Evolutionary conservation across 2,329 filamentous ascomycete genomes (phyloP), one percentile per base, ranked within the genome.

Genomic region (Calycina marina): DNA sequence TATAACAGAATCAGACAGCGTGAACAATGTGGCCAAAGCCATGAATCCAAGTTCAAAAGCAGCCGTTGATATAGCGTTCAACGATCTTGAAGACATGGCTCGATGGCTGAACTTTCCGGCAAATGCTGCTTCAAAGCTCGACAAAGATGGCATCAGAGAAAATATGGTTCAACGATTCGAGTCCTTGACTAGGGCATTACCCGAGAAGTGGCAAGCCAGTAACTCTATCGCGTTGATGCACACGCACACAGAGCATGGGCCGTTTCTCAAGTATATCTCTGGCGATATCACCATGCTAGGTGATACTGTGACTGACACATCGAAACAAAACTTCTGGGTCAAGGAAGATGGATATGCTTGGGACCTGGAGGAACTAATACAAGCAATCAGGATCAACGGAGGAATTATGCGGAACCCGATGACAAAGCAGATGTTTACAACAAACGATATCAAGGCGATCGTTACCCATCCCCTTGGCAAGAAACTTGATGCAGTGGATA

Each of bases 351-450:
- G 34, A 4, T 39, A 41, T 31, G 15, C 34, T 1, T 41, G 39
- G 39, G 39, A 41, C 16, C 39, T 41, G 39, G 34, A 39, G 8
- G 39, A 41, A 14, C 25, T 41, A 6, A 27, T 27, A 14, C 13
- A 25, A 24, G 39, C 39, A 12, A 32, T 41, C n/a, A 26, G 14
- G 4, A 37, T 31, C 14, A 41, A 41, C 15, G 31, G 32, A 3
- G 39, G 39, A 8, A 26, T 37, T 5, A 39, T 41, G 36, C 28
- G 39, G 13, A 41, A 41, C 32, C 39, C 39, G 10, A 20, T 41
- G 3, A 30, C 17, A n/a, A 29, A 27, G 6, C 35, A 38, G 17
- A 34, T 42, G 32, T 42, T 42, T 14, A 36, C 34, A 4, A 24
- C 32, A 4, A 34, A 36, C 14, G 40, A 42, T 25, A 31, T 40